phyloP scores from a whole-genome alignment of 768 basidiomycete genomes.

The Cubamyces lactineus region DNA sequence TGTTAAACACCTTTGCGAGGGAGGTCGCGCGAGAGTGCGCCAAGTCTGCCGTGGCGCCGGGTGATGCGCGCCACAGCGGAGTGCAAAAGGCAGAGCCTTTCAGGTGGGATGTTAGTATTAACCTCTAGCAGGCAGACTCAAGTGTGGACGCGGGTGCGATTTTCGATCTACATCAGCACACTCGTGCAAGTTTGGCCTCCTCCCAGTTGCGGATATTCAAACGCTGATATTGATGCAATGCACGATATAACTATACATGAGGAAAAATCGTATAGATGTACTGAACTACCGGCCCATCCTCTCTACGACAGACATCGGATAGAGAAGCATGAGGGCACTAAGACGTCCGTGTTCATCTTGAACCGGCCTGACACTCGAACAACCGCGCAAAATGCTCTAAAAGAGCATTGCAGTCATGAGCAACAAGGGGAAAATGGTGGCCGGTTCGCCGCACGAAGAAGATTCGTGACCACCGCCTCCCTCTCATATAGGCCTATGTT shows the following conservation, averaged over 20 bases:
- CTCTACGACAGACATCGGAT: constrained; percentile 43
- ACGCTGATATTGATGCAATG: background rate
- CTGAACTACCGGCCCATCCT: constrained; percentile 80
- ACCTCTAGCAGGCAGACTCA: too few species aligned
- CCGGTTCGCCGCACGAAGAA: constrained; percentile 82
- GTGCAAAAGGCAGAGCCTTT: too few species aligned
- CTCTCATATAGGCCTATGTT: background rate
- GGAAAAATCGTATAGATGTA: constrained; percentile 34
- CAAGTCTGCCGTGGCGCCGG: too few species aligned
- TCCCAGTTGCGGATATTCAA: too few species aligned
- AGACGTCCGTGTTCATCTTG: constrained; percentile 77
- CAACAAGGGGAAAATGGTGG: constrained; percentile 84
- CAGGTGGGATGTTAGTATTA: too few species aligned
- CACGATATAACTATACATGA: background rate
- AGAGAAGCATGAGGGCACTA: constrained; percentile 70
- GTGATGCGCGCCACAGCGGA: too few species aligned
- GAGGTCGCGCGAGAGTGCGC: too few species aligned
- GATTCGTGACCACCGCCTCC: background rate
- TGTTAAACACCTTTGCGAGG: too few species aligned
- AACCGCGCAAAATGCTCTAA: constrained; percentile 51
- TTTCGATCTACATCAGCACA: too few species aligned
- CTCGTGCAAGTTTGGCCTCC: too few species aligned
- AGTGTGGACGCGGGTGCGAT: too few species aligned
- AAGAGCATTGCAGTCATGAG: constrained; percentile 66
- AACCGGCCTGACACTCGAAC: constrained; percentile 92